Evolutionary conservation across 1,284 basidiomycete genomes (phyloP), one percentile per base, ranked within the genome.

Genomic region (Trametes versicolor): DNA sequence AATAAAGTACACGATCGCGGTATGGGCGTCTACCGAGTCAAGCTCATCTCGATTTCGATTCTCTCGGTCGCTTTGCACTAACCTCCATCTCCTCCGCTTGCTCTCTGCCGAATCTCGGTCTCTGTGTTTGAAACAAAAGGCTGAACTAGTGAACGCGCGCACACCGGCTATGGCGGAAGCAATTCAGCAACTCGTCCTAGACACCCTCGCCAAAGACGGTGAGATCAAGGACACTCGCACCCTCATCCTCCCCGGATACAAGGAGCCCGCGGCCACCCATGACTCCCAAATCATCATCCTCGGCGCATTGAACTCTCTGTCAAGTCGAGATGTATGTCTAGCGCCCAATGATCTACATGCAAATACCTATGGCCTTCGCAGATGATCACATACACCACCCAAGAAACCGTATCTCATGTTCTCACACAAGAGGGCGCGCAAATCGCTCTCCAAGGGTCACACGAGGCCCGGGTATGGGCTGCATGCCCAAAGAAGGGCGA

Each of bases 391-490:
- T 96, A 94, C 73, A 88, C 90, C 50, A 90, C 92, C 37, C 89
- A 95, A 75, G 95, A 96, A 75, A 83, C 88, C 12, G 82, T 88
- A 12, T 86, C 88, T 8, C 90, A 95, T 81, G 82, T 81, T 13
- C 85, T 95, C 43, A 95, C 94, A 17, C 79, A 85, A 2, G 96
- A 98, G 81, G 96, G 96, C 27, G 76, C 81, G n/a, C 87, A 91
- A 71, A 93, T 97, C 68, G 87, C 88, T 17, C 79, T 85, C 50
- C 81, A 90, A 55, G 96, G 96, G 29, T 98, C 96, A n/a, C 95
- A 97, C 79, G 96, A 98, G 83, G 95, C 91, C 61, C 88, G 94
- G 63, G 94, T 98, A 27, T 98, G 96, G 96, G 81, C 84, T 54
- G 94, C 87, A n/a, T 81, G 97, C 4, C 92, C 93, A 3, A 70